phyloP scores from a whole-genome alignment of 768 basidiomycete genomes.

The Brasilioporus rufonigricans region DNA sequence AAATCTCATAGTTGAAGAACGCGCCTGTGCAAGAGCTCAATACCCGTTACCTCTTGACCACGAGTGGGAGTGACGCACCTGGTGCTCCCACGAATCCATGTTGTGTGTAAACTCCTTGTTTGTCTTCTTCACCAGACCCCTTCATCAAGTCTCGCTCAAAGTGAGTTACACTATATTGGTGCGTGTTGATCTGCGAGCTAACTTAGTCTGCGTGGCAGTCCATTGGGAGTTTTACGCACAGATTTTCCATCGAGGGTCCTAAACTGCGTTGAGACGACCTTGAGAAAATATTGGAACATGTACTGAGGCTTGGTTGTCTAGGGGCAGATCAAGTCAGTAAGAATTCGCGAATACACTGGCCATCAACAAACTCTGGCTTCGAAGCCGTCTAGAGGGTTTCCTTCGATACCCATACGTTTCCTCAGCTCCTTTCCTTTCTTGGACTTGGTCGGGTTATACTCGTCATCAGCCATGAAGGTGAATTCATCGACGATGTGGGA shows the following conservation, averaged over 20 bases:
- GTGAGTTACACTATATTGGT: slow-evolving; percentile 94
- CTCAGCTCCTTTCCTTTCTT: slow-evolving; percentile 60
- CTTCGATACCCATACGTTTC: slow-evolving; percentile 66
- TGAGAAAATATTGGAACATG: slow-evolving; percentile 99
- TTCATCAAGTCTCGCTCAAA: slow-evolving; percentile 89
- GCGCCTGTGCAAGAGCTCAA: slow-evolving; percentile 46
- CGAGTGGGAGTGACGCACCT: slow-evolving; percentile 29
- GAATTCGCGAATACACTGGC: neutral
- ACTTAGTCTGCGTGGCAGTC: slow-evolving; percentile 4
- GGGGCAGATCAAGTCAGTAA: neutral
- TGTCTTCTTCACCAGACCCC: slow-evolving; percentile 55
- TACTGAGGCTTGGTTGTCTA: slow-evolving; percentile 79
- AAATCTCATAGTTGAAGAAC: slow-evolving; percentile 95
- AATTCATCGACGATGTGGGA: slow-evolving; percentile 83
- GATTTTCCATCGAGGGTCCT: slow-evolving; percentile 71
- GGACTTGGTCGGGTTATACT: slow-evolving; percentile 70
- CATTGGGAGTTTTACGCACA: slow-evolving; percentile 38
- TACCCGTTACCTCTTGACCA: neutral
- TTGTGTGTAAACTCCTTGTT: slow-evolving; percentile 65
- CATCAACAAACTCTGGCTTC: slow-evolving; percentile 51
- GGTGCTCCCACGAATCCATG: slow-evolving; percentile 77
- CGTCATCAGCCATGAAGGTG: slow-evolving; percentile 77
- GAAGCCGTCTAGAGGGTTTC: slow-evolving; percentile 73
- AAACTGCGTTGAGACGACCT: slow-evolving; percentile 96
- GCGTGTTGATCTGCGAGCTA: slow-evolving; percentile 64